phyloP scores from a whole-genome alignment of 139 green algal genomes.

The Coelastrella sp. region DNA sequence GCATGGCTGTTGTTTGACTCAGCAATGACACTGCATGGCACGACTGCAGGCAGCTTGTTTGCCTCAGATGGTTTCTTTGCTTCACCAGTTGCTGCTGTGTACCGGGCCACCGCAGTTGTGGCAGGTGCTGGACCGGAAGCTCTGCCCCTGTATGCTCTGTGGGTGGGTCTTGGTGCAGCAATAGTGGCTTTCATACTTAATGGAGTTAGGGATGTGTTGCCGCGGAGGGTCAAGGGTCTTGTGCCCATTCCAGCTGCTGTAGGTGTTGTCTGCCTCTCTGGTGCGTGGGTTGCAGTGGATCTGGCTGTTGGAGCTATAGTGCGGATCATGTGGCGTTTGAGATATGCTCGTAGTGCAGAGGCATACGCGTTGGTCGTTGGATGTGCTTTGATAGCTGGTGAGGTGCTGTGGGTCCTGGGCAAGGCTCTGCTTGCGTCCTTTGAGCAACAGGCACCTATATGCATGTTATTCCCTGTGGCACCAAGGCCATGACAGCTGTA shows the following conservation, averaged over 20 bases:
- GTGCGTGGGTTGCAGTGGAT: conserved; percentile 18
- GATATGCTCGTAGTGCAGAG: conserved; percentile 35
- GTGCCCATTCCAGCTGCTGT: conserved; percentile 40
- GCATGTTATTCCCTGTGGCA: conserved; percentile 37
- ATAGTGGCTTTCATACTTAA: conserved; percentile 11
- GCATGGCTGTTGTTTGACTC: conserved; percentile 36
- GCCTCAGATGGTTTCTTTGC: conserved; percentile 28
- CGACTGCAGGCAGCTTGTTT: conserved; percentile 12
- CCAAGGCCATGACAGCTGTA: background rate
- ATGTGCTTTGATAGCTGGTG: conserved; percentile 37
- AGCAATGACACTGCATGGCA: background rate
- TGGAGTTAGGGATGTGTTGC: conserved; percentile 7
- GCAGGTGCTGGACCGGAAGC: background rate
- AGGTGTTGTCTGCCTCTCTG: conserved; percentile 27
- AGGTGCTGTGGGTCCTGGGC: conserved; percentile 36
- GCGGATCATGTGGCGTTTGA: conserved; percentile 31
- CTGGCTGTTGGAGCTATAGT: conserved; percentile 26
- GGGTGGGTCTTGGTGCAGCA: conserved; percentile 6
- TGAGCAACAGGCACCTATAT: conserved; percentile 33
- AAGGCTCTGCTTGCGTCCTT: conserved; percentile 38
- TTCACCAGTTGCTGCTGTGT: conserved; percentile 2
- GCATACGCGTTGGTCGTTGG: conserved; percentile 34
- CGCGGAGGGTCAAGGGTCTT: background rate
- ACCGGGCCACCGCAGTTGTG: conserved; percentile 14
- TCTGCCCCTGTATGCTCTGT: conserved; percentile 8